Base-by-base conservation (phyloP, 371 early-diverging fungal genomes). In the Mortierella sp. region DNA sequence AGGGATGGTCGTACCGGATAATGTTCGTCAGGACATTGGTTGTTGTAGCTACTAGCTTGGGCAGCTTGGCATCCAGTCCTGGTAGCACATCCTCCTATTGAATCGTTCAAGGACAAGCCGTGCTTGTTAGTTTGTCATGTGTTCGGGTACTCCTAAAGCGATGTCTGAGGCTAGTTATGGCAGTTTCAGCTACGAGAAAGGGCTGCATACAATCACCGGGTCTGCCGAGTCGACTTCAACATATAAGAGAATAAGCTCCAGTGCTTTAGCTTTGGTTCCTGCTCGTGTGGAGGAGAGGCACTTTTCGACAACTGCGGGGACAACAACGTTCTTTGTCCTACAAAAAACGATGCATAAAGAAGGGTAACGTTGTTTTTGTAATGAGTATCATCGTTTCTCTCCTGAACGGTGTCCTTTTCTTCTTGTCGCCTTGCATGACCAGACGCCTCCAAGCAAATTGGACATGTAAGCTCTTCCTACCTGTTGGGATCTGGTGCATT, bases 281-380 rank as follows among this genome's bases (percentile, higher is more conserved):
- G 97, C 91, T 77, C 97, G 93, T 16, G 95, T 93, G 10, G 97
- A 93, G 24, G 95, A 94, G 12, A 99, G 87, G 72, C 97, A 94
- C 87, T 99, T 99, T 71, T 97, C 97, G 43, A 97, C 94, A 38
- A 98, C 83, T 18, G 95, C 92, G 21, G 96, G 94, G n/a, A 96
- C 91, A 6, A 98, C 89, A 18, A 91, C 89, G 68, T 91, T 93
- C 75, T 97, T 91, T 24, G 94, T 91, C 77, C 95, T 94, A 77
- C 73, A 80, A 76, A 43, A 46, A 24, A 56, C 35, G 21, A 77
- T 44, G 60, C 75, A 70, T 27, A 46, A 21, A 56, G 48, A 78
- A 78, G 29, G 60, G 16, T 21, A n/a, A 46, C 56, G 54, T 32
- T 60, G 72, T 51, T 27, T 24, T 46, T 38, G 56, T 44, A 56